Evolutionary conservation across 2,329 filamentous ascomycete genomes (phyloP), one percentile per base, ranked within the genome.

Genomic region (Aureobasidium namibiae): DNA sequence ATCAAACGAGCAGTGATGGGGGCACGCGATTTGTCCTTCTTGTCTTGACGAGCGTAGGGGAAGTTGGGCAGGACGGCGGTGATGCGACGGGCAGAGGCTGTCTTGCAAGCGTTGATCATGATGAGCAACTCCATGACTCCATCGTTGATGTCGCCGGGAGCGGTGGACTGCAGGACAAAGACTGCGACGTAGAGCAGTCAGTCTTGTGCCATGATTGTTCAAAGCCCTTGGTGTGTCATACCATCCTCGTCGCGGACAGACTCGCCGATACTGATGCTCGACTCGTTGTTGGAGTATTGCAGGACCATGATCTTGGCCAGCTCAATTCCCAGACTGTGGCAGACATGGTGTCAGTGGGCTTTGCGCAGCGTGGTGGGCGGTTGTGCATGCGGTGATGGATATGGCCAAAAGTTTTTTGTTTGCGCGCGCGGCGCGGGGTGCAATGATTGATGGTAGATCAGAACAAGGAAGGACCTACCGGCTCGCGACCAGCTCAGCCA

Each of bases 91-190:
- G 92, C 92, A 36, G 86, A 89, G 42, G 87, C 87, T 24, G 86
- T 89, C 73, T 89, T 87, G 80, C 92, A 96, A 64, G 92, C 92
- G 71, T 95, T 95, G 75, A 96, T 95, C 86, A 96, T 96, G 76
- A 97, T 96, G 65, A 97, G 83, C 38, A 97, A 83, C 76, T 99
- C 92, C 92, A 99, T 97, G 61, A 99, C 82, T 52, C 91, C 91
- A 73, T 97, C 92, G 76, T 99, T 99, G 78, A 97, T 95, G 72
- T 96, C 92, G 72, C 92, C 92, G 1, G 92, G 92, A 41, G 89
- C 87, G 49, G 94, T 96, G 24, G 92, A 96, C 76, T 97, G 92
- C 62, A 97, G 81, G 68, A 97, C 95, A 78, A 96, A 97, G 70
- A 96, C 92, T 73, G 23, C n/a, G 31, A 24, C 24, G 64, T 44